Percentiles rank a stretch among this genome's conserved stretches.
Conservation (phyloP, 768 basidiomycete genomes). For the Cystofilobasidium macerans region DNA sequence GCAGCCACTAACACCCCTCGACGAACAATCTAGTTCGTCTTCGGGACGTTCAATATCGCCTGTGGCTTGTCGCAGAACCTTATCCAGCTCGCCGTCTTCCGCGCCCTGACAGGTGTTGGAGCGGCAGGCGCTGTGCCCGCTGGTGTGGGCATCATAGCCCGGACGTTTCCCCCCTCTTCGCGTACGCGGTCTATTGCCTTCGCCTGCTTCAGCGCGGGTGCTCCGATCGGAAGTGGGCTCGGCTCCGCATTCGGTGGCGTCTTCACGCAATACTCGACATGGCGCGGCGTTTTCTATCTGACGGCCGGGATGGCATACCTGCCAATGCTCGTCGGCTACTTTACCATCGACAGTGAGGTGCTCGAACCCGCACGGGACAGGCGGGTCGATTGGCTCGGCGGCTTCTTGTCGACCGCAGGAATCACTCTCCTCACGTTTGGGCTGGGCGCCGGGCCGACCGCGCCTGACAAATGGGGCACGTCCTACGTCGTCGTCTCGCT, state of each 20-base stretch:
- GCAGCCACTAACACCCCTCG: too few relatives aligned
- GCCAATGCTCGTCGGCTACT: constrained; percentile 46
- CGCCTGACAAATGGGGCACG: constrained; percentile 53
- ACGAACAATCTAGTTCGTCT: neutral
- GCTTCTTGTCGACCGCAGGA: constrained; percentile 52
- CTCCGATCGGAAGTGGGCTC: constrained; percentile 64
- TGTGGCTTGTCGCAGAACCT: constrained; percentile 47
- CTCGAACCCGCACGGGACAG: constrained; percentile 28
- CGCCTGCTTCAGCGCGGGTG: constrained; percentile 71
- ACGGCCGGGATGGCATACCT: constrained; percentile 49
- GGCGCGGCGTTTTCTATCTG: constrained; percentile 46
- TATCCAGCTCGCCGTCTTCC: constrained; percentile 54
- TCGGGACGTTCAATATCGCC: constrained; percentile 17
- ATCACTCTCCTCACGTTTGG: constrained; percentile 63
- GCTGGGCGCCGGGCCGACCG: constrained; percentile 56
- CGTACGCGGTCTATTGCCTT: constrained; percentile 57
- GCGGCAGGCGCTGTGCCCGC: constrained; percentile 29
- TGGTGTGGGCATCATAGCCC: constrained; percentile 64
- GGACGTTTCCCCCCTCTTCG: constrained; percentile 56
- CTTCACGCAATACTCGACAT: constrained; percentile 48
- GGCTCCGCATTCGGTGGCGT: constrained; percentile 63
- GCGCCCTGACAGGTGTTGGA: constrained; percentile 50
- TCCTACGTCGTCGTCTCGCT: constrained; percentile 60
- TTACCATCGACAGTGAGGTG: constrained; percentile 55
- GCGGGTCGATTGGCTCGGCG: constrained; percentile 67